phyloP scores from a whole-genome alignment of 441 rosid genomes.

The Adansonia gregorii region DNA sequence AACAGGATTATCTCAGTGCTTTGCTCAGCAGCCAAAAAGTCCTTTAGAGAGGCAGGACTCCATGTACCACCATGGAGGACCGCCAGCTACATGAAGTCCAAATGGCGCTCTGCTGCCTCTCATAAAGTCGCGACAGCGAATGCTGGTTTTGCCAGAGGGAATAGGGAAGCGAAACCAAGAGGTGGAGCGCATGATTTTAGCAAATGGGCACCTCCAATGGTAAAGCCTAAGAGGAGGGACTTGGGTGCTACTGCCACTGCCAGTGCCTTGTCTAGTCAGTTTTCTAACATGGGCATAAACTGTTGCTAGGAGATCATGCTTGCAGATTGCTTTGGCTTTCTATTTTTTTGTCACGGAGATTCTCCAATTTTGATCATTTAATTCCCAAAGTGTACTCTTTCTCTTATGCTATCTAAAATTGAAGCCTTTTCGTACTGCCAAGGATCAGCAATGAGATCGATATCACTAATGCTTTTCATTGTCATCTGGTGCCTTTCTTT shows the following conservation, averaged over 20 bases:
- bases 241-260: conserved; percentile 42
- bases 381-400: background rate
- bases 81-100: conserved; percentile 53
- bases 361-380: conserved; percentile 29
- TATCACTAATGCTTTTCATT: background rate
- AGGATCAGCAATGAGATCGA: background rate
- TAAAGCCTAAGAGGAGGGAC: conserved; percentile 29
- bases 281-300: conserved; percentile 50
- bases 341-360: conserved; percentile 6
- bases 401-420: background rate
- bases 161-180: conserved; percentile 27
- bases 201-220: conserved; percentile 39
- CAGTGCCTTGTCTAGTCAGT: conserved; percentile 52
- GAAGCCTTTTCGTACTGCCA: background rate
- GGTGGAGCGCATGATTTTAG: conserved; percentile 24
- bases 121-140: background rate
- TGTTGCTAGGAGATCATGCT: conserved; percentile 37
- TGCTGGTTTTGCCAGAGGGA: conserved; percentile 4
- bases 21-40: conserved; percentile 52
- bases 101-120: conserved; percentile 47
- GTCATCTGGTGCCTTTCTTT: background rate
- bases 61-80: conserved; percentile 66
- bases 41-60: conserved; percentile 55
- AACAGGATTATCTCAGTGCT: conserved; percentile 46
- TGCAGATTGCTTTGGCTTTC: background rate